Percentiles rank a stretch among this genome's conserved stretches.
These are phyloP conservation scores for Thielaviopsis cerberus DNA, from an alignment of 2,329 filamentous ascomycete species.

Conservation along the genomic window DNA sequence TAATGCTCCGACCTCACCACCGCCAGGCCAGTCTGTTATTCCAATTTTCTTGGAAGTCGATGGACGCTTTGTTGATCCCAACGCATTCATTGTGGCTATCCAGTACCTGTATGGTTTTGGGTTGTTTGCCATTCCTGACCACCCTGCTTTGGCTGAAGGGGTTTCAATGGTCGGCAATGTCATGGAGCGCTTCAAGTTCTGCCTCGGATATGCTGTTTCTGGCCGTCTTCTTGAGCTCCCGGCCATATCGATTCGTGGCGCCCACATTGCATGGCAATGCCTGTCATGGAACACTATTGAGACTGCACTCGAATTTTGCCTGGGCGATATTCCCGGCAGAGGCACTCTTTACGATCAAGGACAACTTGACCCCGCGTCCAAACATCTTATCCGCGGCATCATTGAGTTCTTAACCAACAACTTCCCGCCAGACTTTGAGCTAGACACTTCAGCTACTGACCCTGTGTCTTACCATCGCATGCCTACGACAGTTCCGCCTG, in stretches of 20 bases:
- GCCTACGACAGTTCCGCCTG: conserved; percentile 16
- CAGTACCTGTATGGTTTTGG: conserved; percentile 39
- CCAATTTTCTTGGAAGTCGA: conserved; percentile 29
- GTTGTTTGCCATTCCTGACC: conserved; percentile 23
- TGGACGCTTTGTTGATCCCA: conserved; percentile 34
- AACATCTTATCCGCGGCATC: conserved; percentile 34
- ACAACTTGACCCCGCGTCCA: conserved; percentile 29
- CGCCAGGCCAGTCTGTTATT: conserved; percentile 14
- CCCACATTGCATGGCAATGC: conserved; percentile 38
- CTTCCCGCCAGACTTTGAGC: conserved; percentile 40
- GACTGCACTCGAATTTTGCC: conserved; percentile 36
- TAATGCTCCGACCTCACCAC: conserved; percentile 16
- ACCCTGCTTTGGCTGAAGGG: conserved; percentile 16
- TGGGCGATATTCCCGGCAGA: conserved; percentile 20
- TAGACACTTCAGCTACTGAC: conserved; percentile 29
- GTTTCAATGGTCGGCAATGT: conserved; percentile 22
- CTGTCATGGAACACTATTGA: conserved; percentile 47
- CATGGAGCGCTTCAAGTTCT: conserved; percentile 31
- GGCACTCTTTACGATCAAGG: conserved; percentile 22
- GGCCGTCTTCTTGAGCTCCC: conserved; percentile 39
- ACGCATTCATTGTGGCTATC: conserved; percentile 38
- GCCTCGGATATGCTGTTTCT: conserved; percentile 46
- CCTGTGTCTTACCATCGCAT: conserved; percentile 23
- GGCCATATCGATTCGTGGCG: conserved; percentile 35
- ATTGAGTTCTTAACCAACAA: conserved; percentile 41